These are phyloP conservation scores for Xylaria sp. DNA, from an alignment of 2,329 filamentous ascomycete species.

Conservation along the genomic window DNA sequence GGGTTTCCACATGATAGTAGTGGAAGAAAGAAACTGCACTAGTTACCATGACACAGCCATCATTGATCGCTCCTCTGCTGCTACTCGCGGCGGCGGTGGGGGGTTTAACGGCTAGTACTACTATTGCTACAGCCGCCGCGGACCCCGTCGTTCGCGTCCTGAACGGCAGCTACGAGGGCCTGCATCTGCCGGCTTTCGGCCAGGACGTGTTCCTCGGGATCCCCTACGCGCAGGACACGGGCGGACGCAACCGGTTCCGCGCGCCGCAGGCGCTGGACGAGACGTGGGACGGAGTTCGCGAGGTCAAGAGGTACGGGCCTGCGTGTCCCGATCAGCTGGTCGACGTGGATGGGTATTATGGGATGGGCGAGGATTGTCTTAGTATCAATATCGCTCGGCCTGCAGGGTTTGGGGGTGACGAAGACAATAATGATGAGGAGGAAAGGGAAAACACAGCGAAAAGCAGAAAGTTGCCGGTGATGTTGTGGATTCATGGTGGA, in stretches of 20 bases:
- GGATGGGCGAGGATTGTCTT: constrained; percentile 51
- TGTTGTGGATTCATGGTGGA: constrained; percentile 52
- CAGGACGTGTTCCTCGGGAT: constrained; percentile 59
- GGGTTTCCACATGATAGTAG: background rate
- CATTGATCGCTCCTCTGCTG: too few relatives aligned
- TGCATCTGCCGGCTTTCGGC: constrained; percentile 50
- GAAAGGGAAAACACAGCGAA: background rate
- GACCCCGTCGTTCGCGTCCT: constrained; percentile 41
- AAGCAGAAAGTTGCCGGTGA: constrained; percentile 43
- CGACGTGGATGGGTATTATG: constrained; percentile 37
- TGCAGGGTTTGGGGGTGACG: constrained; percentile 24
- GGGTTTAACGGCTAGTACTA: background rate
- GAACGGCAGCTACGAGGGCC: constrained; percentile 54
- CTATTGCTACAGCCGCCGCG: background rate
- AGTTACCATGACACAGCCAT: background rate
- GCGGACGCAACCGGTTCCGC: constrained; percentile 52
- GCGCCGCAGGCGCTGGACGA: constrained; percentile 53
- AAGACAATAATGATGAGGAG: background rate
- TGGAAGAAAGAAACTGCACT: background rate
- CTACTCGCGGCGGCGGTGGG: background rate
- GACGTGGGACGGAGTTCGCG: constrained; percentile 53
- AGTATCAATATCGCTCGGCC: constrained; percentile 51
- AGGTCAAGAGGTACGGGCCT: constrained; percentile 59
- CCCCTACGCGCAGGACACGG: constrained; percentile 54
- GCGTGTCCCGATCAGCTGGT: constrained; percentile 43